phyloP scores from a whole-genome alignment of 441 rosid species.

The Eruca vesicaria region DNA sequence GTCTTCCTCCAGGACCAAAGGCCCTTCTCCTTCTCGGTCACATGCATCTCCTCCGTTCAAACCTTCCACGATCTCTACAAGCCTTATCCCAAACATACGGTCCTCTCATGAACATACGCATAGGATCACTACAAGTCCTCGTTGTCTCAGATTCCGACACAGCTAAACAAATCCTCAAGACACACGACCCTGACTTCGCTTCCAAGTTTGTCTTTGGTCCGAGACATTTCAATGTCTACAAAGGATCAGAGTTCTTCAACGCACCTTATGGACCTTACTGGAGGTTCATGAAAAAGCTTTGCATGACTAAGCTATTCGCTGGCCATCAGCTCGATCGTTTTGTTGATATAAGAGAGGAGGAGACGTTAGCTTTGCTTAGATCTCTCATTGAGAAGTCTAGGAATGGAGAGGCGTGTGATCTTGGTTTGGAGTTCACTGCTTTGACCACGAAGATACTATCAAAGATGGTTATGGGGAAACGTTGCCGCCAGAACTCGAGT shows the following conservation, averaged over 20 bases:
- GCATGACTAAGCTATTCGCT: conserved; percentile 44
- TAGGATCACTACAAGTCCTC: conserved; percentile 38
- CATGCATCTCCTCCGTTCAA: conserved; percentile 50
- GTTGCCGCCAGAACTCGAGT: conserved; percentile 32
- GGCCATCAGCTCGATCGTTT: conserved; percentile 46
- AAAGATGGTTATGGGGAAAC: conserved; percentile 46
- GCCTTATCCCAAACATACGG: conserved; percentile 47
- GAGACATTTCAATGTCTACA: conserved; percentile 46
- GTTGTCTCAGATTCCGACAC: conserved; percentile 49
- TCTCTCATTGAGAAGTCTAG: conserved; percentile 36
- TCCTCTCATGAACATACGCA: conserved; percentile 50
- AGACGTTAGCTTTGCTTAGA: conserved; percentile 39
- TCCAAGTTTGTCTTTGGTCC: conserved; percentile 62
- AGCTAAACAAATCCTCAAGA: conserved; percentile 50
- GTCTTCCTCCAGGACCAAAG: conserved; percentile 54
- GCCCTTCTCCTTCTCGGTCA: conserved; percentile 54
- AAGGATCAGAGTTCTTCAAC: conserved; percentile 40
- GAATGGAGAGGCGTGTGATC: conserved; percentile 41
- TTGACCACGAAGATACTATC: conserved; percentile 44
- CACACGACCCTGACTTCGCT: conserved; percentile 51
- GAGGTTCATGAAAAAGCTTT: conserved; percentile 52
- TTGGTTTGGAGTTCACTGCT: conserved; percentile 44
- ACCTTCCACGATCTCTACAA: conserved; percentile 51
- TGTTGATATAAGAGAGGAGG: conserved; percentile 42
- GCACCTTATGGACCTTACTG: conserved; percentile 47